Evolutionary conservation across 2,329 filamentous ascomycete genomes (phyloP), one percentile per base, ranked within the genome.

Genomic region (Onygenales sp.): DNA sequence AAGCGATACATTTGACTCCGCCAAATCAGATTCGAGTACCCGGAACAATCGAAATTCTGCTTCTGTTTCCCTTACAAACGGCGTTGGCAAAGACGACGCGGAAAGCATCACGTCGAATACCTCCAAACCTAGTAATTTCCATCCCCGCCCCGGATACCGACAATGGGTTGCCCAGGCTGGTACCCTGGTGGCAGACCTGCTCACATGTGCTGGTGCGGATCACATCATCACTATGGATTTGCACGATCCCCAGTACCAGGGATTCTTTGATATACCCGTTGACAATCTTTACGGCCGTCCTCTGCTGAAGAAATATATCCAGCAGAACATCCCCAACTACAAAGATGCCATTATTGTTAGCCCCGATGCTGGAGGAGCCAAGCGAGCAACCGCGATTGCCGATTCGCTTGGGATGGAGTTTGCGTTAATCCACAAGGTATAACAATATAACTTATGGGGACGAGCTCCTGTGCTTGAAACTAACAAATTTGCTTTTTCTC

Each of bases 141-240:
- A 89, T 67, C 84, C 88, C 17, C 91, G 92, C 67, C 88, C 91
- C 6, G 93, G 93, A 49, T 98, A 98, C 71, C 93, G 93, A 75
- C 89, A 95, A 74, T 98, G 93, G 93, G 92, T 98, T 58, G 93
- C 93, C 21, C 93, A 97, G 74, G 91, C 93, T 42, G 93, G 93
- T 56, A 97, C 91, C 33, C 80, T 98, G 54, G 87, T 98, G 48
- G 93, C 93, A 49, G 91, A 97, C 68, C 82, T 98, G 44, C 78
- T 98, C 59, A 96, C 90, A 42, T 96, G 91, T 72, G 92, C 93
- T 58, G 93, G 93, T 59, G 90, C 93, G 45, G 92, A 98, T 69
- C 93, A 97, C 71, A 85, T 93, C 67, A 96, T 97, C 68, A 96
- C 92, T 34, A 94, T 98, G 87, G 93, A 98, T 67, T 80, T 98